Percentiles rank a stretch among this genome's conserved stretches.
Conservation (phyloP, 1,284 basidiomycete genomes). For the Leccinum huronense region DNA sequence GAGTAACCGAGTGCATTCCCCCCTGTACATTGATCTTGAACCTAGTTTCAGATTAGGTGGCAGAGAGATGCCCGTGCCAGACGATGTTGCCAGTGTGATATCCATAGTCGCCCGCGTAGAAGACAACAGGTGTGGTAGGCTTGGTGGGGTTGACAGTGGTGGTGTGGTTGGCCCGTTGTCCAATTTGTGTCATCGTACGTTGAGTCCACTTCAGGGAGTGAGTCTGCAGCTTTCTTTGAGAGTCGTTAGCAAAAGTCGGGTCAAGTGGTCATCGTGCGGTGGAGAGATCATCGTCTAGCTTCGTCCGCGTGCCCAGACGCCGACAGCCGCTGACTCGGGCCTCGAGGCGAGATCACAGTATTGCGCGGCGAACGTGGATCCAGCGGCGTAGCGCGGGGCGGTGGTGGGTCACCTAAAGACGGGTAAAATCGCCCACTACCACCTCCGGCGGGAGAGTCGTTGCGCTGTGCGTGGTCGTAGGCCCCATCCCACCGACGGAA, state of each 20-base stretch:
- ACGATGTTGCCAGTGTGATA: constrained; percentile 56
- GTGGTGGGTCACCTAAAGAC: constrained; percentile 15
- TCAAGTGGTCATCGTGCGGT: constrained; percentile 1
- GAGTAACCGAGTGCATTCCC: constrained; percentile 49
- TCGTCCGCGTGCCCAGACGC: constrained; percentile 22
- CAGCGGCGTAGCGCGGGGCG: constrained; percentile 7
- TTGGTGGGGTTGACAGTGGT: constrained; percentile 40
- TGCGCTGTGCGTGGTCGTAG: constrained; percentile 18
- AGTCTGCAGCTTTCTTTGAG: constrained; percentile 27
- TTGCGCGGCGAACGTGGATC: constrained; percentile 14
- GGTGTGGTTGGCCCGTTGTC: constrained; percentile 39
- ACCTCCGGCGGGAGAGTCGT: constrained; percentile 10
- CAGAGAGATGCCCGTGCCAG: constrained; percentile 51
- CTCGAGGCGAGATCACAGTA: constrained; percentile 23
- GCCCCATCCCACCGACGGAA: constrained; percentile 13
- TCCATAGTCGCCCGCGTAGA: constrained; percentile 54
- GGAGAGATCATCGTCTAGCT: constrained; percentile 12
- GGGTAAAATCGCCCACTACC: constrained; percentile 13
- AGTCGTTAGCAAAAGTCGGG: constrained; percentile 9
- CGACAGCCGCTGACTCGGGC: constrained; percentile 2
- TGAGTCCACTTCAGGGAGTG: constrained; percentile 27
- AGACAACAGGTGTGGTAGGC: constrained; percentile 39
- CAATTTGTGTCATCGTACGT: constrained; percentile 39
- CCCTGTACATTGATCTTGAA: constrained; percentile 44
- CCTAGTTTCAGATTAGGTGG: constrained; percentile 42